phyloP scores from a whole-genome alignment of 2,329 filamentous ascomycete species.

The Lachnellula arida region DNA sequence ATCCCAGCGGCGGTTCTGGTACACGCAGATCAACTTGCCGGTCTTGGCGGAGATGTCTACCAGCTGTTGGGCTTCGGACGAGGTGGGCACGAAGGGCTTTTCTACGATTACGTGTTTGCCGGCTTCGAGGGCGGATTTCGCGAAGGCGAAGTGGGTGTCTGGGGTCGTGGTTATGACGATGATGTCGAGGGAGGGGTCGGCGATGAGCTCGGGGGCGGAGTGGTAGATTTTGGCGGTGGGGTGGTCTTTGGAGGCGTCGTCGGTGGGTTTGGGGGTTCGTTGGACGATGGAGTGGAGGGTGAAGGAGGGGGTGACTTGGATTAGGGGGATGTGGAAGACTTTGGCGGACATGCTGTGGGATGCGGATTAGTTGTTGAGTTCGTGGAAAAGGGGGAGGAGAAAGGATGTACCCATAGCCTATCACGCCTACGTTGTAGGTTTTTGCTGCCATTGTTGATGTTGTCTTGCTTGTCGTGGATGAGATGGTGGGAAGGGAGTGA shows the following conservation, averaged over 20 bases:
- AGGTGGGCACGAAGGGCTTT: conserved; percentile 76
- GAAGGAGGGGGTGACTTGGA: conserved; percentile 58
- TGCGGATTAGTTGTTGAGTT: conserved; percentile 6
- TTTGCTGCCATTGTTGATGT: conserved; percentile 30
- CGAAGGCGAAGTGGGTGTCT: conserved; percentile 62
- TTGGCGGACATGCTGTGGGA: conserved; percentile 58
- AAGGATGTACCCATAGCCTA: conserved; percentile 46
- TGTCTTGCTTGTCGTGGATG: neutral
- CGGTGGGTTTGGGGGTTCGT: conserved; percentile 57
- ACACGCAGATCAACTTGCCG: conserved; percentile 41
- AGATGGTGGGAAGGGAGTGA: neutral
- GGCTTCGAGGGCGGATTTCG: conserved; percentile 58
- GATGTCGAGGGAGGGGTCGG: conserved; percentile 62
- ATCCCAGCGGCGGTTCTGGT: conserved; percentile 62
- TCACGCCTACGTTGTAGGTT: conserved; percentile 51
- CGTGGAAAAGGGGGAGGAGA: neutral
- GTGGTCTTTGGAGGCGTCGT: conserved; percentile 66
- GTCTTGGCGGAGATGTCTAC: conserved; percentile 36
- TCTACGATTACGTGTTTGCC: conserved; percentile 78
- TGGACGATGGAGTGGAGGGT: conserved; percentile 73
- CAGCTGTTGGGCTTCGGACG: conserved; percentile 61
- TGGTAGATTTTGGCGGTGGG: conserved; percentile 61
- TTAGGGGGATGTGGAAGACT: conserved; percentile 79
- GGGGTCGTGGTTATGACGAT: conserved; percentile 70
- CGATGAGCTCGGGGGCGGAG: conserved; percentile 56